Conservation (phyloP, 176 grass and related monocot species). For the Rhynchospora pubera region DNA sequence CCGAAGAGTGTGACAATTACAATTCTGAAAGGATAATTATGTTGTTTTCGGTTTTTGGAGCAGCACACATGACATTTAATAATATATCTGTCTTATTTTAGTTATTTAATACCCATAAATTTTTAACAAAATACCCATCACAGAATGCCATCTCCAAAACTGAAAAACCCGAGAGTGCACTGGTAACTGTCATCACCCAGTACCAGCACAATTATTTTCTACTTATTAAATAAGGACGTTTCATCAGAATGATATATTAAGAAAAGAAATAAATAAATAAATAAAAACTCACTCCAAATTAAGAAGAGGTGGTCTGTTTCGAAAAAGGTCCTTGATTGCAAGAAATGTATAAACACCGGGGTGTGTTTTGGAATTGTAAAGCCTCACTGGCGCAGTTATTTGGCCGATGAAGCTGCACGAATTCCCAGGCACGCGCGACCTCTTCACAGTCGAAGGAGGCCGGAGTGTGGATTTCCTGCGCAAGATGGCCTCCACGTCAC, state of each 20-base stretch:
- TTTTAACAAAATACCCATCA: neutral
- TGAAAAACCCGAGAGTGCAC: no score
- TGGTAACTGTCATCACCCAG: no score
- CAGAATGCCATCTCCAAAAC: no score
- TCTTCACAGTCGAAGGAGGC: neutral
- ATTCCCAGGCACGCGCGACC: neutral
- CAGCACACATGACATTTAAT: neutral
- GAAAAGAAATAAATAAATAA: neutral
- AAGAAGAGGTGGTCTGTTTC: neutral
- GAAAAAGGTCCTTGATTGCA: neutral
- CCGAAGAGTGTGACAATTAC: no score
- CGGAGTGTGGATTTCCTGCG: neutral
- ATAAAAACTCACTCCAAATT: neutral
- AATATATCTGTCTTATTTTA: neutral
- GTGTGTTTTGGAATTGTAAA: no score
- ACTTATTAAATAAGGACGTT: neutral
- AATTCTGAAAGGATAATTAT: neutral
- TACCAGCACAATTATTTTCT: no score
- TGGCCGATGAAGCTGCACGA: slow-evolving; percentile 14
- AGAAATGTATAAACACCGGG: neutral
- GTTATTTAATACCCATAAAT: neutral
- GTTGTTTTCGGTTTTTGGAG: neutral
- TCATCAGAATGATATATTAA: neutral
- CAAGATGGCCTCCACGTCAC: neutral
- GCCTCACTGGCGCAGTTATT: neutral